Percentiles rank a stretch among this genome's conserved stretches.
Conservation (phyloP, 2,329 filamentous ascomycete genomes). For the Phialophora tarda region DNA sequence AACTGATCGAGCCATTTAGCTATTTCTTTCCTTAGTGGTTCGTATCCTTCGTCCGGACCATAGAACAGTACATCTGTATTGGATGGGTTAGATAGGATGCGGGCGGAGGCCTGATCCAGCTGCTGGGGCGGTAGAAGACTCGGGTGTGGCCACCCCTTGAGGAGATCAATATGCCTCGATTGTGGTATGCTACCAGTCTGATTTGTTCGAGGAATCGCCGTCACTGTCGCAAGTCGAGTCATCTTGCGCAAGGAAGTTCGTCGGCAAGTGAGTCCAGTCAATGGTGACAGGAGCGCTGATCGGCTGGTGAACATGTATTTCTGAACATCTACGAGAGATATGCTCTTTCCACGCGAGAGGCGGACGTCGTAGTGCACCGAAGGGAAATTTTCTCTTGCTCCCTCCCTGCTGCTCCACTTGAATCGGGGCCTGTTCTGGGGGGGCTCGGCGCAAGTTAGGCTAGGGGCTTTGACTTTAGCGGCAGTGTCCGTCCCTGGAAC, state of each 20-base stretch:
- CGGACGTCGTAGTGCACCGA: not conserved
- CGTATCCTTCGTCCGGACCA: conserved; percentile 76
- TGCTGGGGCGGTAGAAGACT: conserved; percentile 66
- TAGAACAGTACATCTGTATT: conserved; percentile 69
- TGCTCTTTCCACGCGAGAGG: not conserved
- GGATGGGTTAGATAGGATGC: conserved; percentile 26
- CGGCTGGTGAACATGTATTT: conserved; percentile 1
- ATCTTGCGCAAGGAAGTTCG: conserved; percentile 12
- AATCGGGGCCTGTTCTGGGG: not conserved
- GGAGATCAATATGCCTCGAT: conserved; percentile 49
- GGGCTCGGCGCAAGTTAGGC: not conserved
- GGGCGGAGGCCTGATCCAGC: conserved; percentile 65
- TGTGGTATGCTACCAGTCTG: conserved; percentile 15
- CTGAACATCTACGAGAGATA: not conserved
- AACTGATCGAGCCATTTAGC: conserved; percentile 72
- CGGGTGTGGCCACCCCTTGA: conserved; percentile 56
- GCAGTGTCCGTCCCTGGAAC: conserved; percentile 11
- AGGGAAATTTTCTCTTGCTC: not conserved
- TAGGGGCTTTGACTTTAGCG: conserved; percentile 4
- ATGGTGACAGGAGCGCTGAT: not conserved
- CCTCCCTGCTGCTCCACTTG: not conserved
- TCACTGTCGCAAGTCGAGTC: conserved; percentile 13
- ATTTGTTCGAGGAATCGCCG: not conserved
- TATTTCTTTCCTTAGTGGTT: conserved; percentile 70
- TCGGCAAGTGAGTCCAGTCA: not conserved